phyloP scores from a whole-genome alignment of 163 green algal species.

The Trebouxiophyceae sp. region DNA sequence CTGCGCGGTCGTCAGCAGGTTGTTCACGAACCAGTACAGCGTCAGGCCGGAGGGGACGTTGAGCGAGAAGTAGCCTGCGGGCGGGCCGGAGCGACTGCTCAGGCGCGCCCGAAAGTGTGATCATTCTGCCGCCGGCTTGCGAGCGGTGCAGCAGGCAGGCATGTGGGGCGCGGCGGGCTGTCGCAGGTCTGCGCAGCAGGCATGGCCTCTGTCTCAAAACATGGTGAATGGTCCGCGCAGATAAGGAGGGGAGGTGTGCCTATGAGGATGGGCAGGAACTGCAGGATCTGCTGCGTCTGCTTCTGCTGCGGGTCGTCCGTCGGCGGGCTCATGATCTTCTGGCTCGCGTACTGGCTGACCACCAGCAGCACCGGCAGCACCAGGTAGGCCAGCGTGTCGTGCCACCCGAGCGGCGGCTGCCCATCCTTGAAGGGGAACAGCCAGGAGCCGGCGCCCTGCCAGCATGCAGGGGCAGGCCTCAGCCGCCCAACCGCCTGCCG shows the following conservation, averaged over 20 bases:
- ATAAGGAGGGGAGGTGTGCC: constrained; percentile 34
- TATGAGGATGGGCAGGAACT: constrained; percentile 95
- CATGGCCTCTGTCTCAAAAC: too few relatives aligned
- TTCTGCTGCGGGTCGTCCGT: constrained; percentile 27
- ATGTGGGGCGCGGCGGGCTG: too few relatives aligned
- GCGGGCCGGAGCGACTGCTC: too few relatives aligned
- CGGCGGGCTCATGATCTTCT: constrained; percentile 46
- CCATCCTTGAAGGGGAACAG: constrained; percentile 78
- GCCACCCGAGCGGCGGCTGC: constrained; percentile 80
- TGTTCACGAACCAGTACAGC: constrained; percentile 99
- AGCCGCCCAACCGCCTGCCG: too few relatives aligned
- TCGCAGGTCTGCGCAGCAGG: too few relatives aligned
- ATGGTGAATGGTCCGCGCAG: too few relatives aligned
- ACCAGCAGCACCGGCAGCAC: constrained; percentile 88
- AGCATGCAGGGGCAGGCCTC: too few relatives aligned
- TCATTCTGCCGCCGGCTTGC: too few relatives aligned
- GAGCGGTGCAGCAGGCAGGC: too few relatives aligned
- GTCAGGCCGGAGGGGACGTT: constrained; percentile 94
- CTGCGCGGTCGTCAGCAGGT: constrained; percentile 88
- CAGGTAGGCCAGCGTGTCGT: constrained; percentile 75
- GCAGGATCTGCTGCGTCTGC: constrained; percentile 77
- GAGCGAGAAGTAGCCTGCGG: constrained; percentile 90
- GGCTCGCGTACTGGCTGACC: constrained; percentile 49
- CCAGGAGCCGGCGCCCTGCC: constrained; percentile 69
- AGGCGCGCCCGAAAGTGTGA: too few relatives aligned